Percentiles rank a stretch among this genome's conserved stretches.
Evolutionary conservation across 108 stramenopile genomes (phyloP).

Genomic region (Phaeodactylum tricornutum): DNA sequence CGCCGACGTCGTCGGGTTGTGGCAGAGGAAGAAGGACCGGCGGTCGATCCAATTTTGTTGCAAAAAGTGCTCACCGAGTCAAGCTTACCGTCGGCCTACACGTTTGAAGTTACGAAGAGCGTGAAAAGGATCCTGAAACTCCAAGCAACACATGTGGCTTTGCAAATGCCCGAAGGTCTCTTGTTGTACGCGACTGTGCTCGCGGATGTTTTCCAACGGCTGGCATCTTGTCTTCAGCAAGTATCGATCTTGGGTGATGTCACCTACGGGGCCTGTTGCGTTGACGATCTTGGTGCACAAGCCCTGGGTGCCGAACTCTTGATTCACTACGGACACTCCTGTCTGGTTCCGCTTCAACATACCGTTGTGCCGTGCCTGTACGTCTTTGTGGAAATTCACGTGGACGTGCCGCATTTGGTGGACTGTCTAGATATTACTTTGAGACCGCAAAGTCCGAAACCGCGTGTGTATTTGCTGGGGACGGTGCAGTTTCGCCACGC

Average conservation of each 20-base stretch:
- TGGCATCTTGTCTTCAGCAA: slow-evolving; percentile 29
- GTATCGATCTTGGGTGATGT: slow-evolving; percentile 92
- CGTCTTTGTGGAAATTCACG: slow-evolving; percentile 96
- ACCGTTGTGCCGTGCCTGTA: slow-evolving; percentile 87
- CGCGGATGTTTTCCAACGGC: slow-evolving; percentile 86
- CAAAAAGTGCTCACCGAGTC: slow-evolving; percentile 35
- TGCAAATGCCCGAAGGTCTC: slow-evolving; percentile 98
- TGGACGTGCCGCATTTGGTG: slow-evolving; percentile 85
- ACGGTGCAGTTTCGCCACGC: slow-evolving; percentile 88
- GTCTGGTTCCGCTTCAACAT: slow-evolving; percentile 88
- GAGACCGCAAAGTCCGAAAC: background rate
- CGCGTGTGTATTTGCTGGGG: slow-evolving; percentile 38
- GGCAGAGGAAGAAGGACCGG: slow-evolving; percentile 5
- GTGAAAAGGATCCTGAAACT: slow-evolving; percentile 62
- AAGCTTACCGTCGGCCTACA: slow-evolving; percentile 65
- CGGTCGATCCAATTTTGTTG: slow-evolving; percentile 32
- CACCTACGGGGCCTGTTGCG: slow-evolving; percentile 98
- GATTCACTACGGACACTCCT: slow-evolving; percentile 97
- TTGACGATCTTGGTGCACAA: slow-evolving; percentile 91
- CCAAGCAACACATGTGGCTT: slow-evolving; percentile 59
- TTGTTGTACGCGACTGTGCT: slow-evolving; percentile 91
- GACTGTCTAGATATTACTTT: slow-evolving; percentile 62
- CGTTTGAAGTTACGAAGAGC: slow-evolving; percentile 86
- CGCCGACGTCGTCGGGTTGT: slow-evolving; percentile 13
- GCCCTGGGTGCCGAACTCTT: slow-evolving; percentile 85